These are phyloP conservation scores for Kwoniella shandongensis DNA, from an alignment of 768 basidiomycete genomes.

Conservation along the genomic window DNA sequence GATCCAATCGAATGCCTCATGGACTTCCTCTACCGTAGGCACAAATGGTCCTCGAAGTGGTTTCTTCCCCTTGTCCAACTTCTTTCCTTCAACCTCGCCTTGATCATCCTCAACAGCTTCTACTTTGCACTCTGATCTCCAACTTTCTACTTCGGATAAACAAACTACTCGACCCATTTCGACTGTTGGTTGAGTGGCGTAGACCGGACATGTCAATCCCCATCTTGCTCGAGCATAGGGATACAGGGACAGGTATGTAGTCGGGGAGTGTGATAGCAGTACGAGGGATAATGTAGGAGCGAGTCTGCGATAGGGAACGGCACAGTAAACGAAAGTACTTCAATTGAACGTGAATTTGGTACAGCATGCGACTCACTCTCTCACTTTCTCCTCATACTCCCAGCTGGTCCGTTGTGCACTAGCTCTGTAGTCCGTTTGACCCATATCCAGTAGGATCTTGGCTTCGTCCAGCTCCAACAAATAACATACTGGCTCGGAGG, in stretches of 20 bases:
- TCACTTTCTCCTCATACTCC: conserved; percentile 50
- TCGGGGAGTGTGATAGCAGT: conserved; percentile 88
- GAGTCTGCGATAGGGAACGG: conserved; percentile 59
- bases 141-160: conserved; percentile 79
- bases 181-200: conserved; percentile 90
- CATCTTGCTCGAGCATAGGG: conserved; percentile 86
- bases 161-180: conserved; percentile 92
- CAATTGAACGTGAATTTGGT: too few species aligned
- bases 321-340: too few species aligned
- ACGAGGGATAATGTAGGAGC: conserved; percentile 85
- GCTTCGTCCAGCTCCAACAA: conserved; percentile 93
- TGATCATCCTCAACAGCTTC: conserved; percentile 13
- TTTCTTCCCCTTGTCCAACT: conserved; percentile 23
- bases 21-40: conserved; percentile 77
- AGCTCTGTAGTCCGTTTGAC: conserved; percentile 59
- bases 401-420: conserved; percentile 30
- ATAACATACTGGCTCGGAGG: conserved; percentile 68
- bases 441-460: conserved; percentile 89
- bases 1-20: conserved; percentile 87
- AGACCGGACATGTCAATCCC: conserved; percentile 85
- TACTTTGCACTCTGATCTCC: conserved; percentile 55
- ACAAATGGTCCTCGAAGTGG: conserved; percentile 60
- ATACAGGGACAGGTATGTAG: conserved; percentile 85
- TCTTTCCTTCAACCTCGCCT: conserved; percentile 8
- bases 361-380: conserved; percentile 52